Evolutionary conservation across 164 flowering plant genomes (phyloP), one percentile per base, ranked within the genome.

Genomic region (Tetrastigma voinierianum): DNA sequence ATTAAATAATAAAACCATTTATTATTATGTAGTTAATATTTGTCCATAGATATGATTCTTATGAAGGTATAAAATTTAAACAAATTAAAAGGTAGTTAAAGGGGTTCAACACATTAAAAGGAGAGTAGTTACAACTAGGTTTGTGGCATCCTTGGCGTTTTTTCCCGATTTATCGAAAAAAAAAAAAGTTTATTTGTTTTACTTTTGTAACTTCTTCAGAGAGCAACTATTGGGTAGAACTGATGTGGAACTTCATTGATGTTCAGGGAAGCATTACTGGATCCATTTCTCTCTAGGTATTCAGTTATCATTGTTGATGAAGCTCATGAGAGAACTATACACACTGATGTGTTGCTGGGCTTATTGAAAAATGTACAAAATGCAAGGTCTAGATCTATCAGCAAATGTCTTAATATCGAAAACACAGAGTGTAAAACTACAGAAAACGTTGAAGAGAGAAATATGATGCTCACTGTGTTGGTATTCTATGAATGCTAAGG

Each of bases 241-340:
- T 62, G 20, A 74, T 62, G 2, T 11, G 6, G 21, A 18, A 25
- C 66, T 58, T 69, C 63, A 65, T 62, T 15, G n/a, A 48, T 57
- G 56, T 69, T 18, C 87, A 95, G 98, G 86, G 99, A 95, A 83
- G 93, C 97, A 64, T 70, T 95, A 62, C 59, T 89, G 84, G 99
- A n/a, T 75, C 96, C 97, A 13, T 78, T 67, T 64, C 94, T 95
- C 45, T 87, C 97, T 21, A 90, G 68, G 68, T 95, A 92, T 76
- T 86, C 99, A 15, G 94, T 92, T 65, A 82, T 95, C 53, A 84
- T 95, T 71, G 86, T 95, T 72, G 98, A 95, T 82, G 99, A 95
- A 82, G 99, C 99, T 68, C 99, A 95, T 71, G 98, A 92, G 83
- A 87, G 99, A 81, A 95, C 99, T 25, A 85, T 95, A 48, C 94